Conservation (phyloP, 495 filamentous ascomycete species). For the Xylaria sp. region DNA sequence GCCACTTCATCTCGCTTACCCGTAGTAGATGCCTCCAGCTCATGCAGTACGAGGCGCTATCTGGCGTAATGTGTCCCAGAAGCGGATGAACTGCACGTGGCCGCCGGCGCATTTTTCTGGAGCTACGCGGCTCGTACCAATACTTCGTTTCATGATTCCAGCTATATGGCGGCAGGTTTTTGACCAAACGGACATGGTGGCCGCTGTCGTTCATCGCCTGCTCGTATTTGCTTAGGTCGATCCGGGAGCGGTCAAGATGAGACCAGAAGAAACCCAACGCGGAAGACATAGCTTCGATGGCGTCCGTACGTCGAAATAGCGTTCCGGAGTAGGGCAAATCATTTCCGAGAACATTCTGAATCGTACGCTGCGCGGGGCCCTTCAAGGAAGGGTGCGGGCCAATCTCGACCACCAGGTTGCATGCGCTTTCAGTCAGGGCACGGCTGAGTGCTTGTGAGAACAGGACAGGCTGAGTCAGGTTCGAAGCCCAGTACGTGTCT, state of each 20-base stretch:
- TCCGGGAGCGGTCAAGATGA: neutral
- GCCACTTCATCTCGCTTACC: slow-evolving; percentile 50
- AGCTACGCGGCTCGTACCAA: slow-evolving; percentile 53
- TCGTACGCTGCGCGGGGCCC: slow-evolving; percentile 38
- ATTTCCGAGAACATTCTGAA: slow-evolving; percentile 20
- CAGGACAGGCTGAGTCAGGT: slow-evolving; percentile 46
- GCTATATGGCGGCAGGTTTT: slow-evolving; percentile 52
- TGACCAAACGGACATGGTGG: slow-evolving; percentile 27
- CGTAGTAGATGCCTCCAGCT: slow-evolving; percentile 53
- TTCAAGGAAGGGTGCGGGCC: slow-evolving; percentile 60
- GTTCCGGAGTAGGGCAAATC: slow-evolving; percentile 35
- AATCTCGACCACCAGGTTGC: slow-evolving; percentile 53
- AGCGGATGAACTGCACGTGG: slow-evolving; percentile 51
- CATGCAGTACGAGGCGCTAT: slow-evolving; percentile 28
- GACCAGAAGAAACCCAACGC: neutral
- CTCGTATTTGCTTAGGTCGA: slow-evolving; percentile 38
- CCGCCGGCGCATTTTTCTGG: slow-evolving; percentile 31
- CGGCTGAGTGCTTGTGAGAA: slow-evolving; percentile 50
- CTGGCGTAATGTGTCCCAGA: slow-evolving; percentile 41
- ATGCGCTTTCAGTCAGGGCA: neutral
- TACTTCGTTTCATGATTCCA: slow-evolving; percentile 54
- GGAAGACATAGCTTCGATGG: neutral
- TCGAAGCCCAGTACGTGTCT: slow-evolving; percentile 56
- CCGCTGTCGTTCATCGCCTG: slow-evolving; percentile 24
- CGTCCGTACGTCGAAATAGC: slow-evolving; percentile 21